Percentiles rank a stretch among this genome's conserved stretches.
Conservation (phyloP, 768 basidiomycete species). For the Trametes cubensis region DNA sequence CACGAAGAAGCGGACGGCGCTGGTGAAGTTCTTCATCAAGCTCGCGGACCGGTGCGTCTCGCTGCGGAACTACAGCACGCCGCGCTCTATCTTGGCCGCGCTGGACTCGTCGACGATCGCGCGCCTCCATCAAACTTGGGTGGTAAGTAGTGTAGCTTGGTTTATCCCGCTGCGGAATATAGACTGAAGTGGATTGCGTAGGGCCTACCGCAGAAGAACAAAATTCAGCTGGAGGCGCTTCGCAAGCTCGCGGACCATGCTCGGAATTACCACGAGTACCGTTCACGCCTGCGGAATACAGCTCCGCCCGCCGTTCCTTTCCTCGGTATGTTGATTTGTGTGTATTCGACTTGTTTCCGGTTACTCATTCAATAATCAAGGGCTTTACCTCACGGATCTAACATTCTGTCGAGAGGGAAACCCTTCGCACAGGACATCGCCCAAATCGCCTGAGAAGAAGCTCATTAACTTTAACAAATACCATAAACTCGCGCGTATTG, state of each 20-base stretch:
- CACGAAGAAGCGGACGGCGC: conserved; percentile 73
- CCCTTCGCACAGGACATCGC: conserved; percentile 80
- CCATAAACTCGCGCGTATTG: conserved; percentile 83
- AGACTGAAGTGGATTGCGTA: too few species aligned
- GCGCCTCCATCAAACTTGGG: conserved; percentile 91
- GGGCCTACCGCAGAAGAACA: conserved; percentile 87
- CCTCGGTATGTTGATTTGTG: conserved; percentile 62
- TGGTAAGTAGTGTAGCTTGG: conserved; percentile 55
- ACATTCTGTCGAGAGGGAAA: conserved; percentile 97
- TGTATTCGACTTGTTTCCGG: not conserved
- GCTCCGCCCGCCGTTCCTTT: conserved; percentile 93
- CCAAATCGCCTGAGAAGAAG: conserved; percentile 71
- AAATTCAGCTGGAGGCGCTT: conserved; percentile 72
- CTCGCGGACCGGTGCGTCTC: conserved; percentile 84
- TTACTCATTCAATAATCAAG: conserved; percentile 39
- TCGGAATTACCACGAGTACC: conserved; percentile 90
- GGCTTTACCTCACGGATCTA: conserved; percentile 86
- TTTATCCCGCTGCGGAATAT: too few species aligned
- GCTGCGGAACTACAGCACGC: conserved; percentile 89
- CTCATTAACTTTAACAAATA: conserved; percentile 98
- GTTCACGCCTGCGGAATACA: conserved; percentile 83
- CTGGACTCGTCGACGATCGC: conserved; percentile 95
- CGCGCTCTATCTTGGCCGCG: conserved; percentile 90
- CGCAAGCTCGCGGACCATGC: conserved; percentile 90
- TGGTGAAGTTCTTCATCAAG: conserved; percentile 94